Percentiles rank a stretch among this genome's conserved stretches.
phyloP scores from a whole-genome alignment of 2,329 filamentous ascomycete genomes.

The Colletotrichum orbiculare region DNA sequence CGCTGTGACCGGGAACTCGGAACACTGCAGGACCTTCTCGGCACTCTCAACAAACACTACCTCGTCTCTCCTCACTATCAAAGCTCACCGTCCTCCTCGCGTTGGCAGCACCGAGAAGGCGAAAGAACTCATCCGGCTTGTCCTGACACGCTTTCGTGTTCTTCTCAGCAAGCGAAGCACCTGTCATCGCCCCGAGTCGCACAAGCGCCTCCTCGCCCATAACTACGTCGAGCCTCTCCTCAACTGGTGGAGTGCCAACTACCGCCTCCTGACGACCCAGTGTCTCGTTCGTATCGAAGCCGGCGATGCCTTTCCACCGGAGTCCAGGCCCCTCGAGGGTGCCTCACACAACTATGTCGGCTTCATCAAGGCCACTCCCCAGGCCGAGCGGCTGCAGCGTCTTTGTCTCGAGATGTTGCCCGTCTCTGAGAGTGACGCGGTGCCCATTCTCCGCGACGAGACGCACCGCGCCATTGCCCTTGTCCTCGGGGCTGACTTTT shows the following conservation, averaged over 20 bases:
- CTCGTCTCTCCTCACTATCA: background rate
- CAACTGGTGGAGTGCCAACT: constrained; percentile 36
- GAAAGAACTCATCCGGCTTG: constrained; percentile 5
- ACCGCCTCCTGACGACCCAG: constrained; percentile 27
- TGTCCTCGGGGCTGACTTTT: constrained; percentile 33
- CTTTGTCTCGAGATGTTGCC: constrained; percentile 34
- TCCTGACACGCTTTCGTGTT: constrained; percentile 10
- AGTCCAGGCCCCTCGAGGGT: constrained; percentile 18
- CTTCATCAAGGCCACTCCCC: constrained; percentile 19
- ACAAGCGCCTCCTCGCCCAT: constrained; percentile 15
- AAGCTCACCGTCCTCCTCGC: constrained; percentile 10
- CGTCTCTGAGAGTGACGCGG: constrained; percentile 24
- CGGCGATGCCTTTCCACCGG: constrained; percentile 9
- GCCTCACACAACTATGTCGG: constrained; percentile 38
- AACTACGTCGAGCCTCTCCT: constrained; percentile 37
- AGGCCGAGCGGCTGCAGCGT: constrained; percentile 28
- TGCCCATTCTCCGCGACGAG: constrained; percentile 26
- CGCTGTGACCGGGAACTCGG: background rate
- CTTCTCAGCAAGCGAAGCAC: background rate
- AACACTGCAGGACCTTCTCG: background rate
- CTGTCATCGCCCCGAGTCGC: background rate
- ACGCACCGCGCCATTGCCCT: constrained; percentile 18
- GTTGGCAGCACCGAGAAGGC: constrained; percentile 9
- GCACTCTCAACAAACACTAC: background rate
- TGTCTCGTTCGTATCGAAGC: constrained; percentile 20